Evolutionary conservation across 495 filamentous ascomycete species (phyloP), one percentile per base, ranked within the genome.

Genomic region (Evernia prunastri): DNA sequence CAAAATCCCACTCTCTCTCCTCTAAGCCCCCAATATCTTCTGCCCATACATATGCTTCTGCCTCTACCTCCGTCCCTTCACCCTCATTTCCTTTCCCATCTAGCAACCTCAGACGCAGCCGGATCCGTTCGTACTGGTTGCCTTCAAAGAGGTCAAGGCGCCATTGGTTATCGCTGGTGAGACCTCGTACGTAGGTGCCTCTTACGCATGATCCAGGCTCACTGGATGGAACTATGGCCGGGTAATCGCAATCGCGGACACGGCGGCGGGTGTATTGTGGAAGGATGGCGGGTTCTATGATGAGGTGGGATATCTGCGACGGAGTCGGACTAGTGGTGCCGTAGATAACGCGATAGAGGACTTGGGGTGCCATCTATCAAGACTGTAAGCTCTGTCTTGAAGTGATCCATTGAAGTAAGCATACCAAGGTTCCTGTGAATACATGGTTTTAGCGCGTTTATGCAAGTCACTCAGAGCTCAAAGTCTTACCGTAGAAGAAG

Each of bases 61-160:
- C 86, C 56, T 88, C 80, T 18, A 86, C 86, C 56, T 82, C 77
- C 20, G 84, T 81, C 63, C 84, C 82, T 27, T 75, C 74, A 1
- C 76, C 82, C 58, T 63, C 60, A 33, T 66, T 40, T 39, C 66
- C 58, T 57, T 75, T 71, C 13, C 77, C 77, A 4, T 70, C 72
- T 35, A 91, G 69, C 3, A 87, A 67, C 31, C 77, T 79, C 31
- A 87, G 86, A 10, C 73, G 79, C 9, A 97, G 89, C 15, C 68
- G 76, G 25, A 72, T 69, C 42, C 90, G 82, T 31, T 78, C 72
- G 70, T 97, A 98, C 69, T 91, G 80, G 0, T 58, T 54, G 0
- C 94, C 94, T 72, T 98, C 94, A 67, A 96, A 98, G 12, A 75
- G 71, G 67, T 97, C 92, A 3, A 98, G 80, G 10, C 89, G 84